These are phyloP conservation scores for Aspergillus pseudoglaucus DNA, from an alignment of 2,329 filamentous ascomycete genomes.

Conservation along the genomic window DNA sequence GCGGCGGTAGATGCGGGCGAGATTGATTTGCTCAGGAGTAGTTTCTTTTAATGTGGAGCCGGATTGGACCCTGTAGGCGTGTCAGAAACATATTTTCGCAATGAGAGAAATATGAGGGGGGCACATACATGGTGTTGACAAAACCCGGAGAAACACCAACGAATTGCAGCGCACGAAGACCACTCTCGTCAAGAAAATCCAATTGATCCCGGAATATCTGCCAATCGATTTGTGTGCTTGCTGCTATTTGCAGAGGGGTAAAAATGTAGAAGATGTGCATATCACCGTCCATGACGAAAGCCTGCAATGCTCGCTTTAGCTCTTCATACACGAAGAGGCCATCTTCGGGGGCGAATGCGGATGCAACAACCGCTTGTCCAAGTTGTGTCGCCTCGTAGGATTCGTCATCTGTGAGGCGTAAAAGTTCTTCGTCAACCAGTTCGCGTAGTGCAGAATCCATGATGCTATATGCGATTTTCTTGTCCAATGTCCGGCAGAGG, in stretches of 20 bases:
- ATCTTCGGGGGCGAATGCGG: conserved; percentile 66
- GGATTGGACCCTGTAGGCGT: conserved; percentile 55
- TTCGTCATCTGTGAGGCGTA: conserved; percentile 45
- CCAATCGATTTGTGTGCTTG: conserved; percentile 58
- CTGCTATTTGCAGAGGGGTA: conserved; percentile 57
- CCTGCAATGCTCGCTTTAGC: conserved; percentile 58
- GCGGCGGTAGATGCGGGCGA: conserved; percentile 59
- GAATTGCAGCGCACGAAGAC: conserved; percentile 60
- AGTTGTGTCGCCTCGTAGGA: conserved; percentile 58
- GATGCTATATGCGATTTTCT: conserved; percentile 45
- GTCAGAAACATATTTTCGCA: conserved; percentile 2
- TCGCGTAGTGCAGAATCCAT: conserved; percentile 56
- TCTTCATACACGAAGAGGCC: conserved; percentile 67
- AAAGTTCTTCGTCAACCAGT: conserved; percentile 50
- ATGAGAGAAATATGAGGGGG: neutral
- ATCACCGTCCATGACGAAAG: conserved; percentile 74
- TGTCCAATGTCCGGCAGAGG: conserved; percentile 52
- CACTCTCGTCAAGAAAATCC: conserved; percentile 64
- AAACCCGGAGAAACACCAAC: conserved; percentile 62
- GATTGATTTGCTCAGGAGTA: conserved; percentile 54
- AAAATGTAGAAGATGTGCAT: conserved; percentile 75
- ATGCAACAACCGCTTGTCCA: conserved; percentile 65
- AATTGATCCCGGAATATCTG: conserved; percentile 65
- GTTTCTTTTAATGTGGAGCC: conserved; percentile 55
- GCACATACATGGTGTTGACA: conserved; percentile 59